Conservation (phyloP, 371 early-diverging fungal genomes). For the Mucor sp. region DNA sequence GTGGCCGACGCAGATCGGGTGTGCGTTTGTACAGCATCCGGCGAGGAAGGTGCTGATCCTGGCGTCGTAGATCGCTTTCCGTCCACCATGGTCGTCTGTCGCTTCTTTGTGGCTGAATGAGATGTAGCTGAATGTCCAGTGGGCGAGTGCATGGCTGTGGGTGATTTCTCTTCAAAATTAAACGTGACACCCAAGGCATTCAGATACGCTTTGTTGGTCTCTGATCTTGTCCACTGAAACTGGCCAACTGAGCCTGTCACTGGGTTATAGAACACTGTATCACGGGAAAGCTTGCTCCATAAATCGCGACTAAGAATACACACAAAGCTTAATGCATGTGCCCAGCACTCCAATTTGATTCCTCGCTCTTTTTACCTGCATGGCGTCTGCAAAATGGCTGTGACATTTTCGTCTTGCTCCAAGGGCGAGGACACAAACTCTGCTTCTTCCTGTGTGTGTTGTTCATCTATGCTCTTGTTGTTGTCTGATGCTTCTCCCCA, state of each 20-base stretch:
- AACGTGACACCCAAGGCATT: slow-evolving; percentile 50
- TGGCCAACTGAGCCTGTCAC: slow-evolving; percentile 52
- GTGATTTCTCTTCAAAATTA: slow-evolving; percentile 22
- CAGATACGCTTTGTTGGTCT: slow-evolving; percentile 48
- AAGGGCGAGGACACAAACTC: neutral
- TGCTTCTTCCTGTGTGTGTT: neutral
- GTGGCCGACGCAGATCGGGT: slow-evolving; percentile 20
- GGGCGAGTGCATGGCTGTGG: neutral
- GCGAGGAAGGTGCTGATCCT: neutral
- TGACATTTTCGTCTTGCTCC: neutral
- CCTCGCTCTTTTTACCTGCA: slow-evolving; percentile 30
- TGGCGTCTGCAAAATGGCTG: slow-evolving; percentile 23
- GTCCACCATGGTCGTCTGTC: slow-evolving; percentile 8
- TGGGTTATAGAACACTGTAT: slow-evolving; percentile 55
- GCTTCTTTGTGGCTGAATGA: slow-evolving; percentile 11
- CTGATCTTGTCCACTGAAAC: slow-evolving; percentile 58
- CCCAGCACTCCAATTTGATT: neutral
- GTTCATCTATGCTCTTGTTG: neutral
- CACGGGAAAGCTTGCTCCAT: slow-evolving; percentile 50
- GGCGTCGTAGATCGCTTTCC: neutral
- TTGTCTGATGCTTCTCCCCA: neutral
- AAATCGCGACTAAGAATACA: slow-evolving; percentile 32
- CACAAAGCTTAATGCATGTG: neutral
- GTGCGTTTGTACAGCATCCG: slow-evolving; percentile 5
- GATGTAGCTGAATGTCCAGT: neutral